Conservation (phyloP, 768 basidiomycete genomes). For the Boletus eberwhitei region DNA sequence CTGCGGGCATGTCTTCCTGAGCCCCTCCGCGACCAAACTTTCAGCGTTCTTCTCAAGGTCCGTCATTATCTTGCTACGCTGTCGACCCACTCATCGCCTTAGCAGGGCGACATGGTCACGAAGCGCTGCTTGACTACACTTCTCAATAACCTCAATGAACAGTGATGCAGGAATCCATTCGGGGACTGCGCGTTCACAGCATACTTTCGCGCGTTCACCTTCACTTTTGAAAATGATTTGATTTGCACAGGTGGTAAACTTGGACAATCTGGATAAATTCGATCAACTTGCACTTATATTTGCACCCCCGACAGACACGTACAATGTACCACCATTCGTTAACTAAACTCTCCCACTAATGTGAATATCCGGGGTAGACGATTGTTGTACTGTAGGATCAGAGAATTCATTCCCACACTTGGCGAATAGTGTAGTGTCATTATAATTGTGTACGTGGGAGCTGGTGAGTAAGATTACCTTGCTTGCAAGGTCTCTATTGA, state of each 20-base stretch:
- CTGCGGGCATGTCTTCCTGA: conserved; percentile 94
- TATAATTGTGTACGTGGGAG: conserved; percentile 13
- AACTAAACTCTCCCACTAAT: conserved; percentile 32
- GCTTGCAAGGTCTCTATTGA: too few relatives aligned
- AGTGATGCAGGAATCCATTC: conserved; percentile 28
- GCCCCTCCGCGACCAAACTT: conserved; percentile 91
- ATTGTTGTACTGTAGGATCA: conserved; percentile 34
- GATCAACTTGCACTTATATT: conserved; percentile 29
- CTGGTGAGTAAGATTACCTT: background rate
- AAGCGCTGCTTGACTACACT: conserved; percentile 90
- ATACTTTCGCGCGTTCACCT: conserved; percentile 3
- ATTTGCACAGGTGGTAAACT: conserved; percentile 20
- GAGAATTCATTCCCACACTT: conserved; percentile 13
- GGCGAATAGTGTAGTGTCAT: background rate
- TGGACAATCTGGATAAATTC: conserved; percentile 32
- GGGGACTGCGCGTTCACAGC: conserved; percentile 1
- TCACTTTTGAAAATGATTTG: conserved; percentile 17
- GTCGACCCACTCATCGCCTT: conserved; percentile 11
- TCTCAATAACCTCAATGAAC: conserved; percentile 81
- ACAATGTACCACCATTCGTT: conserved; percentile 31
- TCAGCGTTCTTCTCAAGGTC: conserved; percentile 87
- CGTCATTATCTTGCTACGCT: conserved; percentile 9
- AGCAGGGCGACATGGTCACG: conserved; percentile 94
- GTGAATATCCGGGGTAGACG: conserved; percentile 31
- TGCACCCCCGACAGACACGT: conserved; percentile 21